Evolutionary conservation across 2,329 filamentous ascomycete species (phyloP), one percentile per base, ranked within the genome.

Genomic region (Zymoseptoria crescenta): DNA sequence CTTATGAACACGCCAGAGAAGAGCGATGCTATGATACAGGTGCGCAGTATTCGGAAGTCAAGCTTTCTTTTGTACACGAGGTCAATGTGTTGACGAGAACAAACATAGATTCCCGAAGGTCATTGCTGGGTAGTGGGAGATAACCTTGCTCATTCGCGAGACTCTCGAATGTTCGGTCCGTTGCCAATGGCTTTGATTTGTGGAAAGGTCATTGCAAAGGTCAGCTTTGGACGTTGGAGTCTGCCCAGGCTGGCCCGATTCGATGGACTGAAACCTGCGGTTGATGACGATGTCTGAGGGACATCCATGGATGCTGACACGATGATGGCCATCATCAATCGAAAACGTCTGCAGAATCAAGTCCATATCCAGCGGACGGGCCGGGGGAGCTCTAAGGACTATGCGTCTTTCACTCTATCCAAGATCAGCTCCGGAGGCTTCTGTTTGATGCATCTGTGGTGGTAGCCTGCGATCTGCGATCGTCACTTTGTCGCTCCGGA

Each of bases 111-210:
- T 16, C 94, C 94, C 0, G 80, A 88, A 70, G 94, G 94, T 1
- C 94, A 99, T 78, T 95, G 91, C 69, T 97, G 91, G 84, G 78
- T 96, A 6, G 83, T 86, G 2, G 94, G 94, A 2, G 94, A 99
- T 74, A 97, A 97, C 73, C 71, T 96, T 62, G 80, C 84, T 2
- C 87, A 83, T 68, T 96, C 91, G 24, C 80, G 90, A 64, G 94
- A 99, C 77, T 96, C 91, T 50, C 85, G 94, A 62, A 79, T 86
- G 49, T 96, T 88, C 76, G 94, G 94, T 0, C 91, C 94, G 0
- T 73, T 99, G 28, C 94, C 94, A 0, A 77, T 99, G 70, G 93
- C 84, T 1, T 77, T 99, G 63, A 83, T 99, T 51, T 86, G 82
- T 67, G 91, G 91, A 52, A 97, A 96, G 72, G 86, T 94, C 2